Conservation (phyloP, 495 filamentous ascomycete species). For the Podospora sp. region DNA sequence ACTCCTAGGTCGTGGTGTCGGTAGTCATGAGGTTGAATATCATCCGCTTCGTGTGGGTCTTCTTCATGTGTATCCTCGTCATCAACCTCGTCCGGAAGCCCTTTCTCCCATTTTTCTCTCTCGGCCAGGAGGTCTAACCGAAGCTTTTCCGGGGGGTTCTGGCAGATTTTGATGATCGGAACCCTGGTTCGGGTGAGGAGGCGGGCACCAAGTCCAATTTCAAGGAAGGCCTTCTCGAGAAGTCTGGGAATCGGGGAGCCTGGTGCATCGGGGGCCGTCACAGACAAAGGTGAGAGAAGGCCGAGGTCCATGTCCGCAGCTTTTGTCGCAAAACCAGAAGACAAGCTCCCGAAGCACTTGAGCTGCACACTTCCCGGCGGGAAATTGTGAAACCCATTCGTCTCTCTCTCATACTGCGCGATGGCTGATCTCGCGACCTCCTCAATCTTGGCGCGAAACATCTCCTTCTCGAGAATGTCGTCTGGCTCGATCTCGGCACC, state of each 20-base stretch:
- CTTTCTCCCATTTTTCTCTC: constrained; percentile 62
- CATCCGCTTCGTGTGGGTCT: constrained; percentile 25
- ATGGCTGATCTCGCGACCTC: constrained; percentile 58
- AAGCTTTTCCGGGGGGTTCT: constrained; percentile 61
- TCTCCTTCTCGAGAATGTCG: constrained; percentile 65
- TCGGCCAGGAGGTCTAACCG: constrained; percentile 55
- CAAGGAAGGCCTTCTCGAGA: constrained; percentile 69
- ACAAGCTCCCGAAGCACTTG: constrained; percentile 71
- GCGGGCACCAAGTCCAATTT: constrained; percentile 66
- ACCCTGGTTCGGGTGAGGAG: constrained; percentile 73
- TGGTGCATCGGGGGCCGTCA: constrained; percentile 48
- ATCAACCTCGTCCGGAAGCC: constrained; percentile 41
- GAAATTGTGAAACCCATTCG: constrained; percentile 41
- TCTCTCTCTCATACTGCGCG: constrained; percentile 47
- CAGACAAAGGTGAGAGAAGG: constrained; percentile 60
- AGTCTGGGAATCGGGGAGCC: constrained; percentile 62
- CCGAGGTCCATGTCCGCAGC: constrained; percentile 77
- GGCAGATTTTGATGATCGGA: constrained; percentile 81
- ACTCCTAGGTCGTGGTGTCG: constrained; percentile 6
- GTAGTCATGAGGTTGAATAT: constrained; percentile 16
- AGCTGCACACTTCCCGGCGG: constrained; percentile 57
- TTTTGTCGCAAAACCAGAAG: constrained; percentile 72
- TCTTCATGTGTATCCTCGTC: constrained; percentile 46
- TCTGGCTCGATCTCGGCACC: constrained; percentile 50
- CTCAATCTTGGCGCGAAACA: constrained; percentile 60